Evolutionary conservation across 345 rosid genomes (phyloP).

Genomic region (Brassica carinata): DNA sequence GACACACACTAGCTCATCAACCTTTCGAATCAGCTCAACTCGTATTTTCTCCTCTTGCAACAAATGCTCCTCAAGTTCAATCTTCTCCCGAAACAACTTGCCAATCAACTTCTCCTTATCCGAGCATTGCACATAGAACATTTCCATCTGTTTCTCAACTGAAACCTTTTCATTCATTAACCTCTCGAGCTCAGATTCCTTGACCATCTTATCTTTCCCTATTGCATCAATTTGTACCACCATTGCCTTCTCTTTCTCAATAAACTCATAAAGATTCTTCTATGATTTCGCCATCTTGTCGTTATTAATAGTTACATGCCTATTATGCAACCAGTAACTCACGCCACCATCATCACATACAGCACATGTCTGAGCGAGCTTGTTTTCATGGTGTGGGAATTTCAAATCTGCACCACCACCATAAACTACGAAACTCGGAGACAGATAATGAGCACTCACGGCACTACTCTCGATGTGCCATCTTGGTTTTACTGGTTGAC

Average conservation of each 20-base stretch:
- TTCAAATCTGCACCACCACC: no score
- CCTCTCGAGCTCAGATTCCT: conserved; percentile 42
- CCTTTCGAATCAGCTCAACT: conserved; percentile 44
- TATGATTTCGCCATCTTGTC: conserved; percentile 19
- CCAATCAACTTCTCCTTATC: conserved; percentile 44
- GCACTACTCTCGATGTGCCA: no score
- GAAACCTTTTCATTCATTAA: conserved; percentile 41
- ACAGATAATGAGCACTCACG: no score
- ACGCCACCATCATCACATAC: no score
- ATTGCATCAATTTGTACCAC: conserved; percentile 44
- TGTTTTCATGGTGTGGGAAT: no score
- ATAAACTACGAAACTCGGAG: no score
- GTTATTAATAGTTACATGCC: no score
- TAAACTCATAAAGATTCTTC: conserved; percentile 44
- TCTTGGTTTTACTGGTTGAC: no score
- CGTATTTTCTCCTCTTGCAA: conserved; percentile 48
- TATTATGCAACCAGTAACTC: no score
- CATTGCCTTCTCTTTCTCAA: conserved; percentile 46
- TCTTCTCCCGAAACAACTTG: conserved; percentile 46
- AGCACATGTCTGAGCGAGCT: no score
- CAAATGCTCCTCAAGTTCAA: conserved; percentile 48
- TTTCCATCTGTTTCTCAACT: conserved; percentile 31
- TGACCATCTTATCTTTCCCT: conserved; percentile 41
- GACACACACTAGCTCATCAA: conserved; percentile 40
- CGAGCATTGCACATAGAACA: conserved; percentile 25